Conservation (phyloP, 2,329 filamentous ascomycete genomes). For the Ophiostoma piceae region DNA sequence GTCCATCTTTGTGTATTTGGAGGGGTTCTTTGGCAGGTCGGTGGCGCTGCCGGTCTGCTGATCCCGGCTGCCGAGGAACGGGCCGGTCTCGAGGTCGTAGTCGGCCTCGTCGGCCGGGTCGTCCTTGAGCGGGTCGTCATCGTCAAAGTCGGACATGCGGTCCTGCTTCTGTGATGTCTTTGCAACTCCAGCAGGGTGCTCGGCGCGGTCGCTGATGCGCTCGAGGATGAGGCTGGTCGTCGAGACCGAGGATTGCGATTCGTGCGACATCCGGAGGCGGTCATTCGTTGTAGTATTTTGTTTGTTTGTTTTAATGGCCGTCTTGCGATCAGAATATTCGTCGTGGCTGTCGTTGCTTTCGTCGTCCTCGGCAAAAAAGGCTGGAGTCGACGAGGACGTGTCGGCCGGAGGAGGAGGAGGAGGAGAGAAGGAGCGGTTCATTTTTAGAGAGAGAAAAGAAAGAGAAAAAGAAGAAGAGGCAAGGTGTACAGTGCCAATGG, state of each 20-base stretch:
- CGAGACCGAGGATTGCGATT: conserved; percentile 70
- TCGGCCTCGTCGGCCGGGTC: conserved; percentile 26
- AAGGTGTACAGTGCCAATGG: background rate
- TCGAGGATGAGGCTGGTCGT: conserved; percentile 81
- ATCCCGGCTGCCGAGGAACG: conserved; percentile 43
- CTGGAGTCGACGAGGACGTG: conserved; percentile 19
- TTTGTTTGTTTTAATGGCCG: background rate
- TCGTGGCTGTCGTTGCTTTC: conserved; percentile 15
- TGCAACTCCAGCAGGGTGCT: background rate
- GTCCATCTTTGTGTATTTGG: conserved; percentile 53
- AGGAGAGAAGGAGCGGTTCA: conserved; percentile 17
- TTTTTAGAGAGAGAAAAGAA: background rate
- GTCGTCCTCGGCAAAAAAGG: conserved; percentile 23
- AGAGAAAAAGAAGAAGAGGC: background rate
- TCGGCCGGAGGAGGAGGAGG: conserved; percentile 21
- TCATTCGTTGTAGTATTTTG: background rate
- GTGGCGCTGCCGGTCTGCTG: conserved; percentile 22
- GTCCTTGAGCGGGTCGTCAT: conserved; percentile 8
- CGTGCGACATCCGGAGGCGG: conserved; percentile 41
- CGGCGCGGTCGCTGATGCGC: conserved; percentile 56
- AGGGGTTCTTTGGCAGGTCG: background rate
- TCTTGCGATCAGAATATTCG: background rate
- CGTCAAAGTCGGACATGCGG: conserved; percentile 9
- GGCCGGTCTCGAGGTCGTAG: conserved; percentile 48
- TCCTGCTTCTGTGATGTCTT: conserved; percentile 11